A percentile compares a stretch with the other conserved stretches of the same genome.
Conservation (phyloP, 164 flowering plant genomes). For the Chimonanthus salicifolius region DNA sequence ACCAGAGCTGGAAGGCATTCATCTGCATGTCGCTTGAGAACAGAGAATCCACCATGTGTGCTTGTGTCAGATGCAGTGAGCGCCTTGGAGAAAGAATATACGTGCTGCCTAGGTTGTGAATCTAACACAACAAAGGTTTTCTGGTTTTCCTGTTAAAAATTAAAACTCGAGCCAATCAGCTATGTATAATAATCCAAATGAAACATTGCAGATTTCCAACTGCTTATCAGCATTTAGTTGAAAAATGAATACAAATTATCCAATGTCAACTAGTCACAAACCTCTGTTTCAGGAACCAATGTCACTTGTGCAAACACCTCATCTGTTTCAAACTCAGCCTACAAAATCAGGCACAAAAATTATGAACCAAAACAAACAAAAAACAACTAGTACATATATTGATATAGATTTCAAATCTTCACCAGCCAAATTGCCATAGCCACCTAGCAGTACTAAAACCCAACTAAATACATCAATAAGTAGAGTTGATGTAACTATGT, state of each 20-base stretch:
- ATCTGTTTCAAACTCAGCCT: conserved; percentile 60
- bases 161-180: background rate
- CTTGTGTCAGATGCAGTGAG: conserved; percentile 61
- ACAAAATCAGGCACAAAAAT: conserved; percentile 6
- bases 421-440: background rate
- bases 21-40: conserved; percentile 44
- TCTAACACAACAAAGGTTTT: conserved; percentile 8
- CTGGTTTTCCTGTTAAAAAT: conserved; percentile 27
- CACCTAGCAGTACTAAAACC: background rate
- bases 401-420: background rate
- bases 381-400: background rate
- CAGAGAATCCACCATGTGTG: conserved; percentile 61
- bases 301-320: conserved; percentile 69
- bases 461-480: background rate
- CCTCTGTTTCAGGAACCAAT: conserved; percentile 41
- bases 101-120: conserved; percentile 4
- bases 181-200: background rate
- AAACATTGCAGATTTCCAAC: background rate
- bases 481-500: background rate
- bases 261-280: conserved; percentile 9
- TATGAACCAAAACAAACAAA: conserved; percentile 4
- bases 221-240: background rate
- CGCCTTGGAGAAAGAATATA: conserved; percentile 32
- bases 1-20: conserved; percentile 64
- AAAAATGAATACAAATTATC: background rate